Percentiles rank a stretch among this genome's conserved stretches.
Conservation (phyloP, 345 rosid species). For the Raphanus sativus region DNA sequence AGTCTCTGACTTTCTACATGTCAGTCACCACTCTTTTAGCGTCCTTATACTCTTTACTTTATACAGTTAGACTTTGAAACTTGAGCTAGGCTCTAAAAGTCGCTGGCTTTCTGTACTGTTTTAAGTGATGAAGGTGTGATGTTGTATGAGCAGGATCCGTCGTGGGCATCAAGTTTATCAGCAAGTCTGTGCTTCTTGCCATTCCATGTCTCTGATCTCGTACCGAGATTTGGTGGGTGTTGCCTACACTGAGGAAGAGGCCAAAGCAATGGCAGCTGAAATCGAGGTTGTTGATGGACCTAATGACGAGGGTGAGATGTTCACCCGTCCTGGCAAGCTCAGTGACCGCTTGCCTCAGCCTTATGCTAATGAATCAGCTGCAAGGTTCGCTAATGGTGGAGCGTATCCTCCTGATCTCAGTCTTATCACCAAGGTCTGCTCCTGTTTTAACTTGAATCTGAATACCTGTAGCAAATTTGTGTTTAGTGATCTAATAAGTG, state of each 20-base stretch:
- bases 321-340: slow-evolving; percentile 95
- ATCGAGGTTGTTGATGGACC: slow-evolving; percentile 98
- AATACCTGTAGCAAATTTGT: slow-evolving; percentile 16
- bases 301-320: slow-evolving; percentile 99
- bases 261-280: slow-evolving; percentile 99
- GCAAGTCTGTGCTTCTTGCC: slow-evolving; percentile 99
- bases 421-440: slow-evolving; percentile 90
- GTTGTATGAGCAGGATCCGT: slow-evolving; percentile 73
- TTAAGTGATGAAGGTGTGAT: slow-evolving; percentile 11
- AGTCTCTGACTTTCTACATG: not conserved
- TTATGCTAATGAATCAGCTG: slow-evolving; percentile 91
- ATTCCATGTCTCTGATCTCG: slow-evolving; percentile 93
- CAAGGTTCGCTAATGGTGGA: slow-evolving; percentile 99
- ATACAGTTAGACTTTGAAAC: not conserved
- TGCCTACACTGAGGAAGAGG: slow-evolving; percentile 97
- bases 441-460: slow-evolving; percentile 4
- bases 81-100: not conserved
- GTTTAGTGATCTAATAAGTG: not conserved
- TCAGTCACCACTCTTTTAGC: not conserved
- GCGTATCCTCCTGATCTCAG: slow-evolving; percentile 99
- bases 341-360: slow-evolving; percentile 96
- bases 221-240: slow-evolving; percentile 96
- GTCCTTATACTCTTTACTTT: not conserved
- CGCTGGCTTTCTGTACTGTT: not conserved
- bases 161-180: slow-evolving; percentile 98